These are phyloP conservation scores for Candida pini DNA, from an alignment of 805 yeast genomes.

Conservation along the genomic window DNA sequence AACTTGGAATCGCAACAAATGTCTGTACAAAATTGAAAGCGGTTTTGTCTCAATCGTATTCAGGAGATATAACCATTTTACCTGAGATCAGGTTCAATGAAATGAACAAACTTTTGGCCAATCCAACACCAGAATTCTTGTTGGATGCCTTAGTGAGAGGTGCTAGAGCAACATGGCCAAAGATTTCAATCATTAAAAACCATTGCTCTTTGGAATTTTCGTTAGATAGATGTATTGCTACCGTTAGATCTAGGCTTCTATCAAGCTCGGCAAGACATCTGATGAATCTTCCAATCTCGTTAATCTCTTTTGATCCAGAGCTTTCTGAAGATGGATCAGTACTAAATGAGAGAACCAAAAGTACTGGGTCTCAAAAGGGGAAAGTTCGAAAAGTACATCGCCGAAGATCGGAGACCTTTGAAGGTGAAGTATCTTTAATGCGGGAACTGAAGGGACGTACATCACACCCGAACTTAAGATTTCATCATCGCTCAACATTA, in stretches of 20 bases:
- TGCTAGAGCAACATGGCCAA: constrained; percentile 92
- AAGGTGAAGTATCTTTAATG: constrained; percentile 6
- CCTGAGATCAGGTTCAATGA: constrained; percentile 66
- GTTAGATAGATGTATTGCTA: constrained; percentile 72
- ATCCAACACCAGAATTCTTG: constrained; percentile 77
- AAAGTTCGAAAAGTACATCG: constrained; percentile 6
- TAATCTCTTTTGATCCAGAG: constrained; percentile 7
- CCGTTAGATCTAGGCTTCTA: constrained; percentile 56
- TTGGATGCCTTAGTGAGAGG: constrained; percentile 71
- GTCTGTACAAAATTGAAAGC: constrained; percentile 68
- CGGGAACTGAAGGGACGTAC: constrained; percentile 5
- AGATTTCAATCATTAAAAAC: constrained; percentile 74
- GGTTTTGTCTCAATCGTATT: constrained; percentile 76
- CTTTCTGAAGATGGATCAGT: too few relatives aligned
- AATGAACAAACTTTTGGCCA: constrained; percentile 57
- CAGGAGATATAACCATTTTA: constrained; percentile 89
- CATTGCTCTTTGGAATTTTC: constrained; percentile 90
- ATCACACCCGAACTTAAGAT: constrained; percentile 4
- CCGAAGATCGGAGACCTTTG: constrained; percentile 14
- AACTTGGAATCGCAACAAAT: constrained; percentile 71
- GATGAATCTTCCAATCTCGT: constrained; percentile 10
- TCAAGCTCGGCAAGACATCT: constrained; percentile 19
- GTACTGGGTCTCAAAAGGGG: too few relatives aligned
- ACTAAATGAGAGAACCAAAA: too few relatives aligned
- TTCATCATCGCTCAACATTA: not conserved